Percentiles rank a stretch among this genome's conserved stretches.
Conservation (phyloP, 2,329 filamentous ascomycete species). For the Beauveria scarabaeidicola region DNA sequence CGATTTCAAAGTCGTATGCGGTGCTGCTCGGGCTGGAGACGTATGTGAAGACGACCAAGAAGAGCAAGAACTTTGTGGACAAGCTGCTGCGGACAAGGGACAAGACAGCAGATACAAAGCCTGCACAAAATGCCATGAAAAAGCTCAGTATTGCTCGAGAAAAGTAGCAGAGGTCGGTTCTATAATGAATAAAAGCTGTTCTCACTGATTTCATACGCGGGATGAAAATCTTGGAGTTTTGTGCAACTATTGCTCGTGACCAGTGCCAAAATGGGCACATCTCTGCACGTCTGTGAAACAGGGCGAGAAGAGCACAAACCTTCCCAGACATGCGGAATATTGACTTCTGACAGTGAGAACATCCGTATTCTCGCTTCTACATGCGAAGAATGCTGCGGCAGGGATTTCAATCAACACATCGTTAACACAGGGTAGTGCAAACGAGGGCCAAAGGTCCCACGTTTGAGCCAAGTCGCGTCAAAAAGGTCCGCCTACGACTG, state of each 20-base stretch:
- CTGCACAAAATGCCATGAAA: slow-evolving; percentile 49
- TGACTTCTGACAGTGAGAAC: not conserved
- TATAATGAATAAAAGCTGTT: not conserved
- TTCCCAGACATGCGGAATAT: too few species aligned
- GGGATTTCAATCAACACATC: too few species aligned
- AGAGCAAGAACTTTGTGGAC: slow-evolving; percentile 48
- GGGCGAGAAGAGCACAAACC: too few species aligned
- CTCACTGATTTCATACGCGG: too few species aligned
- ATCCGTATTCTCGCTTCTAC: not conserved
- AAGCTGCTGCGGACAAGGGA: slow-evolving; percentile 46
- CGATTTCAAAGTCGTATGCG: slow-evolving; percentile 73
- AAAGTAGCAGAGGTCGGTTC: not conserved
- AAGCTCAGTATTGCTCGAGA: slow-evolving; percentile 16
- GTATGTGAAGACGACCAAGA: slow-evolving; percentile 61
- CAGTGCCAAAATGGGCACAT: too few species aligned
- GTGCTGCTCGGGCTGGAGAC: slow-evolving; percentile 75
- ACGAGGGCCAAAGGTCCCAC: not conserved
- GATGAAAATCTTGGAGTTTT: too few species aligned
- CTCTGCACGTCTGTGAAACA: too few species aligned
- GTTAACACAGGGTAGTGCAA: not conserved
- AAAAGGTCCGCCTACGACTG: too few species aligned
- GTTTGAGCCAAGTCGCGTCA: not conserved
- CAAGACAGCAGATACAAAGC: slow-evolving; percentile 37
- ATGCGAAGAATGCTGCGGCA: not conserved
- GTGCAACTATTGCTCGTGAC: too few species aligned